A percentile compares a stretch with the other conserved stretches of the same genome.
Evolutionary conservation across 805 yeast genomes (phyloP).

Genomic region (Saccharomycopsis fermentans): DNA sequence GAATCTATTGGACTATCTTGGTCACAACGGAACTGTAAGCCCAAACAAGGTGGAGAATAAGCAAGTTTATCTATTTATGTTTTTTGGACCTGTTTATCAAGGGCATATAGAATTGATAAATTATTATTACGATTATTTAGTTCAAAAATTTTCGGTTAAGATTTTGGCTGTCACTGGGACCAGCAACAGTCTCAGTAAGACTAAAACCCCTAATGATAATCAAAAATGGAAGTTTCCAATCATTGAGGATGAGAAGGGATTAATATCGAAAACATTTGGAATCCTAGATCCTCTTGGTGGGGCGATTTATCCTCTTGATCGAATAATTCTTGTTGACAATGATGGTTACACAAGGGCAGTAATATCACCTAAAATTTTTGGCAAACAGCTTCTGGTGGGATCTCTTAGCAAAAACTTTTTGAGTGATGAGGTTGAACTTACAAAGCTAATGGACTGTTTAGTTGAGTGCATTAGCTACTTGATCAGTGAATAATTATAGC

Average conservation of each 20-base stretch:
- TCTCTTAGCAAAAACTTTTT: background rate
- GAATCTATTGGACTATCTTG: background rate
- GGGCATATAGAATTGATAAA: constrained; percentile 3
- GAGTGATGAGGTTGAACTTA: background rate
- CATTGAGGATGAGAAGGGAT: constrained; percentile 23
- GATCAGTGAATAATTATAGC: background rate
- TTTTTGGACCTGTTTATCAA: constrained; percentile 12
- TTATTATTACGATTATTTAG: background rate
- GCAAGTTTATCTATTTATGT: constrained; percentile 1
- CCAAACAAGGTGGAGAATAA: background rate
- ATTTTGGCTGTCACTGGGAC: constrained; percentile 11
- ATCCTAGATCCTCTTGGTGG: constrained; percentile 29
- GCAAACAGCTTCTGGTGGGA: background rate
- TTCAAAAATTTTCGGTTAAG: background rate
- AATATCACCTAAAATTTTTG: background rate
- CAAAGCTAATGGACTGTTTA: background rate
- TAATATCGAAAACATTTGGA: constrained; percentile 20
- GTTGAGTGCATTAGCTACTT: background rate
- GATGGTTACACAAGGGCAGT: constrained; percentile 15
- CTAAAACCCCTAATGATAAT: background rate
- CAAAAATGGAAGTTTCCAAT: constrained; percentile 22
- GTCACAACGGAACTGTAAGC: background rate
- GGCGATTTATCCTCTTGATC: constrained; percentile 26
- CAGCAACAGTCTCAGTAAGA: background rate
- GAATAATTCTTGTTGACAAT: constrained; percentile 23